Percentiles rank a stretch among this genome's conserved stretches.
Evolutionary conservation across 2,329 filamentous ascomycete genomes (phyloP).

Genomic region (Sphaerostilbella broomeana): DNA sequence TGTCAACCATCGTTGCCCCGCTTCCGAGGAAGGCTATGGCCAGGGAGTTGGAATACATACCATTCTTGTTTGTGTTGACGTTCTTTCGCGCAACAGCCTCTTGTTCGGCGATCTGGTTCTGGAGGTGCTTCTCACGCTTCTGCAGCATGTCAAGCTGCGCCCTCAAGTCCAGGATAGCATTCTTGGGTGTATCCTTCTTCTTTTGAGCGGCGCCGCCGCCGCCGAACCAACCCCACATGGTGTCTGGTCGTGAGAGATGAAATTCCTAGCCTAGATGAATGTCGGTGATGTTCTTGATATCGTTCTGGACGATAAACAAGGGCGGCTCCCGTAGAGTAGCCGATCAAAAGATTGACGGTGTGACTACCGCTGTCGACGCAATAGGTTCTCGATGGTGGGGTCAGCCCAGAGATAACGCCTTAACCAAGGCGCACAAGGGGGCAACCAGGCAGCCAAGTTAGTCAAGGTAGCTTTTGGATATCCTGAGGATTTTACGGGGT

Average conservation of each 20-base stretch:
- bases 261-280: no score
- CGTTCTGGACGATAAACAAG: no score
- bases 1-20: constrained; percentile 21
- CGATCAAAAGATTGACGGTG: constrained; percentile 12
- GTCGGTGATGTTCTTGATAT: no score
- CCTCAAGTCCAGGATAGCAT: constrained; percentile 84
- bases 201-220: constrained; percentile 68
- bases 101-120: constrained; percentile 89
- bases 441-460: constrained; percentile 8
- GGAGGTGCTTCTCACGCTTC: constrained; percentile 88
- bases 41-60: constrained; percentile 45
- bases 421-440: constrained; percentile 3
- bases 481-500: neutral
- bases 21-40: constrained; percentile 1
- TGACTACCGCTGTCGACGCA: constrained; percentile 10
- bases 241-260: no score
- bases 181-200: constrained; percentile 91
- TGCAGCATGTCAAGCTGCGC: constrained; percentile 94
- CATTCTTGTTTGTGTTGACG: constrained; percentile 77
- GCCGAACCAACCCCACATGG: constrained; percentile 86
- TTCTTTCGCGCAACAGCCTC: constrained; percentile 84
- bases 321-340: no score
- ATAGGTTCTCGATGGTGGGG: constrained; percentile 11
- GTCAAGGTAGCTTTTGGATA: neutral
- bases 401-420: constrained; percentile 10